A percentile compares a stretch with the other conserved stretches of the same genome.
Conservation (phyloP, 768 basidiomycete species). For the Cyclocybe cylindracea region DNA sequence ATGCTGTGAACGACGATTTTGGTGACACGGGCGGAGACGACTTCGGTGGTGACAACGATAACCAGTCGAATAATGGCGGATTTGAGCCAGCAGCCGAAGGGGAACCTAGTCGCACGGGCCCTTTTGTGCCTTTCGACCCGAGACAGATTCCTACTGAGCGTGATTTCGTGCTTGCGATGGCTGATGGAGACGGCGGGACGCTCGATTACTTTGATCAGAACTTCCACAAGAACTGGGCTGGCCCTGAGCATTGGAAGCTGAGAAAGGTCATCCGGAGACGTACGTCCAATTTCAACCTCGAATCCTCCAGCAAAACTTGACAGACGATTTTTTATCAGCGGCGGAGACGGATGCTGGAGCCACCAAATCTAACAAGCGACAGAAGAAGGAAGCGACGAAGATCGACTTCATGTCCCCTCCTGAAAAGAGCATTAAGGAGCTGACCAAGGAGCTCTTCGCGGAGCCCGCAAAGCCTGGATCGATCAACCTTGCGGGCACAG, state of each 20-base stretch:
- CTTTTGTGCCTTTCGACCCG: constrained; percentile 83
- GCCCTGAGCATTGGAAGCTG: constrained; percentile 98
- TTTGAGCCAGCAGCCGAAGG: constrained; percentile 43
- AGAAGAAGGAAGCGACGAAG: constrained; percentile 80
- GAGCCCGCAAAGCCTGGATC: constrained; percentile 70
- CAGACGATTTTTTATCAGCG: constrained; percentile 5
- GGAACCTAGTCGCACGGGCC: constrained; percentile 42
- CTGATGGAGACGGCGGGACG: constrained; percentile 53
- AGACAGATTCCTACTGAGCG: constrained; percentile 72
- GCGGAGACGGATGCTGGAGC: constrained; percentile 34
- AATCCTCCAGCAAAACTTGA: constrained; percentile 1
- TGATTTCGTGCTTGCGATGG: constrained; percentile 87
- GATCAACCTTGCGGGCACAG: constrained; percentile 66
- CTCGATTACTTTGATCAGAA: constrained; percentile 91
- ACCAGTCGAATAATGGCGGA: constrained; percentile 42
- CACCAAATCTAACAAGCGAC: constrained; percentile 56
- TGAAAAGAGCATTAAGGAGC: constrained; percentile 59
- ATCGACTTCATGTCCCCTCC: constrained; percentile 74
- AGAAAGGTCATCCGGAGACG: constrained; percentile 77
- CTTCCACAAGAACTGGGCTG: constrained; percentile 95
- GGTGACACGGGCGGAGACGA: constrained; percentile 40
- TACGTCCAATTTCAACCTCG: constrained; percentile 35
- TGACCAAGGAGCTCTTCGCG: constrained; percentile 74
- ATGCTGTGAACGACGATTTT: constrained; percentile 41
- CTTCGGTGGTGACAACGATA: constrained; percentile 42